phyloP scores from a whole-genome alignment of 257 asterid genomes.

The Solanum dulcamara region DNA sequence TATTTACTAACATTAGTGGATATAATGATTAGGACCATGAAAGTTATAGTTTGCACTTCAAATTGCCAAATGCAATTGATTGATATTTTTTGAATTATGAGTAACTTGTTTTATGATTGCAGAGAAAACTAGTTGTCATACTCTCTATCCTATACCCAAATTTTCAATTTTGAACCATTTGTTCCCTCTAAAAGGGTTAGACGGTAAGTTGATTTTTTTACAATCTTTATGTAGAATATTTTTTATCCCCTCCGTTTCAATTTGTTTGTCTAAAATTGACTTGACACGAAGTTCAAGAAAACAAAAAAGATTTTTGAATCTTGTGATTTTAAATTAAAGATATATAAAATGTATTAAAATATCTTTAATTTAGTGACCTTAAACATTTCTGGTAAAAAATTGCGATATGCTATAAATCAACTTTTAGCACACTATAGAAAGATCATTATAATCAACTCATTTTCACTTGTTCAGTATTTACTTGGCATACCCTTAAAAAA shows the following conservation, averaged over 20 bases:
- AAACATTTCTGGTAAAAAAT: not conserved
- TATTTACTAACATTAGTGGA: not conserved
- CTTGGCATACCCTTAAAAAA: too few species aligned
- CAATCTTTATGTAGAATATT: not conserved
- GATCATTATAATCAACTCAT: not conserved
- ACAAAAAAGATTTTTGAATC: not conserved
- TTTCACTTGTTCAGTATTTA: too few species aligned
- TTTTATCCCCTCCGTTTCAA: not conserved
- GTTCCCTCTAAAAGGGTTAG: not conserved
- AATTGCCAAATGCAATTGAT: not conserved
- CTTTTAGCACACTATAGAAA: not conserved
- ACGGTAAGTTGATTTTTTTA: not conserved
- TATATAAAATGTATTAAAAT: accelerated
- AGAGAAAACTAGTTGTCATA: not conserved
- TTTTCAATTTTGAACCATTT: not conserved
- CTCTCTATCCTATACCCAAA: not conserved
- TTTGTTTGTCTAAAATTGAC: not conserved
- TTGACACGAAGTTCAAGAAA: not conserved
- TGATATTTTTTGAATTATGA: not conserved
- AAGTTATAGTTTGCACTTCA: not conserved
- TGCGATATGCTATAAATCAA: not conserved
- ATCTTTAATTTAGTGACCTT: accelerated
- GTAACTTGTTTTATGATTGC: not conserved
- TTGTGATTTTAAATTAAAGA: not conserved
- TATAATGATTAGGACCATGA: not conserved